Conservation (phyloP, 495 filamentous ascomycete genomes). For the Evernia prunastri region DNA sequence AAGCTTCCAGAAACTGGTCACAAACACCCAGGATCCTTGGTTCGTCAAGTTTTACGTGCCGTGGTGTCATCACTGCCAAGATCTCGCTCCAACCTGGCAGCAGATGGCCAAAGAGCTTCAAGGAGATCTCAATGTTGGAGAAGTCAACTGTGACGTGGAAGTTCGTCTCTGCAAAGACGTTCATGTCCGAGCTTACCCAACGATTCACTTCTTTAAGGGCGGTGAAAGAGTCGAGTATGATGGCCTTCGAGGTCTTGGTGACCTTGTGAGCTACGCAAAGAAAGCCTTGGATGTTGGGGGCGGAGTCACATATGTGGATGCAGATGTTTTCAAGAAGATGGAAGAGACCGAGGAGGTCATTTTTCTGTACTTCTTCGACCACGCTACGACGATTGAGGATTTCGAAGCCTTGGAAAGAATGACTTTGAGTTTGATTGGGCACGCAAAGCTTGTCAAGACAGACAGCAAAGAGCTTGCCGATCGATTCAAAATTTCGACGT, state of each 20-base stretch:
- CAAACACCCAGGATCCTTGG: slow-evolving; percentile 84
- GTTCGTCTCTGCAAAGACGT: slow-evolving; percentile 84
- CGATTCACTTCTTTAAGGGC: slow-evolving; percentile 87
- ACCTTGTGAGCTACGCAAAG: slow-evolving; percentile 77
- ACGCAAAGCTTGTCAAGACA: slow-evolving; percentile 86
- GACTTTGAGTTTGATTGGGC: slow-evolving; percentile 78
- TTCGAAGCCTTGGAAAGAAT: slow-evolving; percentile 82
- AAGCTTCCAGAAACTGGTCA: slow-evolving; percentile 78
- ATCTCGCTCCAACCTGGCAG: slow-evolving; percentile 82
- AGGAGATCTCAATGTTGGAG: slow-evolving; percentile 79
- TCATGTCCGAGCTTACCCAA: slow-evolving; percentile 70
- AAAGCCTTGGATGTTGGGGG: slow-evolving; percentile 75
- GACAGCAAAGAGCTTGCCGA: slow-evolving; percentile 63
- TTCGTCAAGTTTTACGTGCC: slow-evolving; percentile 98
- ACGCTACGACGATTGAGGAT: slow-evolving; percentile 87
- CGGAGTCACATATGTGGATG: slow-evolving; percentile 73
- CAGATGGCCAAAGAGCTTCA: slow-evolving; percentile 87
- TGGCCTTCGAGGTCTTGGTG: slow-evolving; percentile 85
- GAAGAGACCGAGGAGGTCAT: slow-evolving; percentile 93
- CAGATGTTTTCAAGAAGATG: slow-evolving; percentile 66
- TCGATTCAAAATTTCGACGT: slow-evolving; percentile 89
- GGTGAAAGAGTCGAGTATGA: slow-evolving; percentile 90
- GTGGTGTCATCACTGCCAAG: slow-evolving; percentile 94
- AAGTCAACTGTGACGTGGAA: slow-evolving; percentile 90
- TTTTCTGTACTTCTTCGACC: slow-evolving; percentile 95